A percentile compares a stretch with the other conserved stretches of the same genome.
phyloP scores from a whole-genome alignment of 106 monocot genomes.

The Triglochin maritima region DNA sequence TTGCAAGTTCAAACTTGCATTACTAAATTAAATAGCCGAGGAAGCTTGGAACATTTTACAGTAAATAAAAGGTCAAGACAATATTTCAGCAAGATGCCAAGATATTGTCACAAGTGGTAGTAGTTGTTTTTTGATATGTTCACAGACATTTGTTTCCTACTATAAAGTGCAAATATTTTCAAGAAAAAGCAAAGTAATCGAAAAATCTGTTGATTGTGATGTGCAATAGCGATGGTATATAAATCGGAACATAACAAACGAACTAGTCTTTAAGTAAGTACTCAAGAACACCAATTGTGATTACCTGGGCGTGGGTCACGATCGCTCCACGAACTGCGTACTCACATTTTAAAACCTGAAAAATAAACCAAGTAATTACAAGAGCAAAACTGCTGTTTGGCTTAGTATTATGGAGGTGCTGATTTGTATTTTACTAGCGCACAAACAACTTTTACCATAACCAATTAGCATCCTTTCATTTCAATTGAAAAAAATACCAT shows the following conservation, averaged over 20 bases:
- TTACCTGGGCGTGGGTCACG: slow-evolving; percentile 18
- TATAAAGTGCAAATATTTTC: no score
- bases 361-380: background rate
- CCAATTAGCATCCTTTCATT: background rate
- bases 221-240: background rate
- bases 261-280: background rate
- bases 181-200: background rate
- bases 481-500: background rate
- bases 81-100: no score
- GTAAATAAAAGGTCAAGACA: no score
- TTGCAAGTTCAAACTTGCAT: no score
- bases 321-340: slow-evolving; percentile 24
- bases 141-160: no score
- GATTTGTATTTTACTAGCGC: background rate
- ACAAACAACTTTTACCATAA: background rate
- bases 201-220: background rate
- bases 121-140: background rate
- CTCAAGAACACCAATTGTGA: background rate
- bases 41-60: no score
- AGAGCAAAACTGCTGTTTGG: background rate
- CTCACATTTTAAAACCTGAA: slow-evolving; percentile 18
- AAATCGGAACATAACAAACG: background rate
- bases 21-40: no score
- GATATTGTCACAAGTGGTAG: no score
- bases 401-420: no score